Conservation (phyloP, 176 grass and related monocot genomes). For the Chloris gayana region DNA sequence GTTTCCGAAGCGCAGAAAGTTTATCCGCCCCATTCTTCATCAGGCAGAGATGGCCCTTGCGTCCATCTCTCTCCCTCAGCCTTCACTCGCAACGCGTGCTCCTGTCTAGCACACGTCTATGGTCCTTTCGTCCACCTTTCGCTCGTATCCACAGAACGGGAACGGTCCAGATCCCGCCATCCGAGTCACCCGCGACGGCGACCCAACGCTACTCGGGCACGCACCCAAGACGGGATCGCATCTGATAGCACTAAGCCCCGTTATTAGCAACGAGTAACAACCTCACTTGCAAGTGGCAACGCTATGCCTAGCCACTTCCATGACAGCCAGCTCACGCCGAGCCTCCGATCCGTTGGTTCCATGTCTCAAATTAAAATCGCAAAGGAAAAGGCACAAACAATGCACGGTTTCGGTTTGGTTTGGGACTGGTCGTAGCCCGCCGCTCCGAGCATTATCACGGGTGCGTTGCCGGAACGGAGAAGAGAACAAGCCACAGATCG, state of each 20-base stretch:
- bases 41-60: too few relatives aligned
- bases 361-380: background rate
- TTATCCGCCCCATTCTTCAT: too few relatives aligned
- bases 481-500: background rate
- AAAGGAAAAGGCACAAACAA: slow-evolving; percentile 8
- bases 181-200: background rate
- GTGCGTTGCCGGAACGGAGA: too few relatives aligned
- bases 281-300: background rate
- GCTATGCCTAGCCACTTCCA: background rate
- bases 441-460: background rate
- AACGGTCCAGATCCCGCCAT: background rate
- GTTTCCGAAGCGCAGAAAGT: too few relatives aligned
- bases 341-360: background rate
- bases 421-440: background rate
- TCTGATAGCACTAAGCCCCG: background rate
- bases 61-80: background rate
- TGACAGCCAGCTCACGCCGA: background rate
- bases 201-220: background rate
- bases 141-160: background rate
- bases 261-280: background rate
- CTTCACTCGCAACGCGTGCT: background rate
- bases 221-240: background rate
- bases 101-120: background rate
- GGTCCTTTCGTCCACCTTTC: background rate
- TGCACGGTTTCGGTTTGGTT: background rate